Conservation (phyloP, 306 rosid species). For the Vicia villosa region DNA sequence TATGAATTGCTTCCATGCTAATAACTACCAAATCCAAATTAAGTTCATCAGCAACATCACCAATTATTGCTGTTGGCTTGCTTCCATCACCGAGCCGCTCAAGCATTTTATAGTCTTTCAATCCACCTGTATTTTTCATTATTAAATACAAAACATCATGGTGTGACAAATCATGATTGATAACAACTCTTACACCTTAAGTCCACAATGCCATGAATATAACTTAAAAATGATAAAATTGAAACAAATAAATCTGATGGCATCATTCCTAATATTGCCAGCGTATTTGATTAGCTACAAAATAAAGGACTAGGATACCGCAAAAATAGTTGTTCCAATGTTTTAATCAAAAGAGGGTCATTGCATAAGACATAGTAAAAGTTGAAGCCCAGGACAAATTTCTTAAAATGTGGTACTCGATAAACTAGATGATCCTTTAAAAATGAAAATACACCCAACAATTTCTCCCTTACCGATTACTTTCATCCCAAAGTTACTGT, state of each 20-base stretch:
- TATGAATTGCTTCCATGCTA: conserved; percentile 97
- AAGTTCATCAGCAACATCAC: conserved; percentile 93
- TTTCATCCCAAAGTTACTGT: neutral
- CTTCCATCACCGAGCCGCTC: conserved; percentile 87
- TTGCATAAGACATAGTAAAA: neutral
- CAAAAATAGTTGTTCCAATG: neutral
- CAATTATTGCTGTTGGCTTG: conserved; percentile 87
- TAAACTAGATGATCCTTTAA: neutral
- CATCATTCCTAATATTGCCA: neutral
- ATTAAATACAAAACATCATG: conserved; percentile 11
- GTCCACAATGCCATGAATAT: neutral
- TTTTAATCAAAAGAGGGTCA: neutral
- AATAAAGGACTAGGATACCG: neutral
- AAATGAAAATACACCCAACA: neutral
- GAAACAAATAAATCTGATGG: conserved; percentile 4
- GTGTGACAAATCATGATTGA: conserved; percentile 11
- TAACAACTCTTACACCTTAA: conserved; percentile 7
- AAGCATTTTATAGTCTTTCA: conserved; percentile 71
- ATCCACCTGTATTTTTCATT: conserved; percentile 60
- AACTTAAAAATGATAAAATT: neutral
- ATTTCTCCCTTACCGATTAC: neutral
- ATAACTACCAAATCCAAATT: conserved; percentile 83
- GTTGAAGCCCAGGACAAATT: neutral
- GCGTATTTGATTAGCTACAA: neutral
- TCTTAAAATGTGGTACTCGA: neutral